Base-by-base conservation (phyloP, 176 grass and related monocot genomes). In the Paspalum notatum region DNA sequence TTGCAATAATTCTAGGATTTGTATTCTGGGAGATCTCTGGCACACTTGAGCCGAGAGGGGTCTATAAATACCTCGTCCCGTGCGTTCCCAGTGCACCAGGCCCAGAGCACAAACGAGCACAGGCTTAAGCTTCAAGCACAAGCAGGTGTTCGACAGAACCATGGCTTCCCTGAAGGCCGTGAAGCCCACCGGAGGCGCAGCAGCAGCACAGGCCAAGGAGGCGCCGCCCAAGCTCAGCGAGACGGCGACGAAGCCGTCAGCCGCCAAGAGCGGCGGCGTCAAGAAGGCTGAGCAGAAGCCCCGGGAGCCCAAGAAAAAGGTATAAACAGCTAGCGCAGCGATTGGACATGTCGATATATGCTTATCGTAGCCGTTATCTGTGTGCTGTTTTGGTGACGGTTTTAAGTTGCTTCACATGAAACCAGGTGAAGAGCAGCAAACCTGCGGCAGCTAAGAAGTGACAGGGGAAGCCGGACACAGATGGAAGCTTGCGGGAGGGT, bases 241-340 rank as follows among this genome's bases (percentile, higher is more conserved):
- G 74, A 69, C 78, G 17, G 66, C 75, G 2, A 76, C 79, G 38
- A 91, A 91, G 79, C 77, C 82, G 13, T 69, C 78, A 10, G 79
- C 89, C 3, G 82, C 91, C 46, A 94, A 97, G 86, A 73, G 75
- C 2, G 91, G 78, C 1, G 91, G 85, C 20, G 59, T 87, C 40
- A 97, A 97, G 77, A 97, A 97, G 82, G 85, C 83, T 13, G 89
- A 92, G 79, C 80, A 88, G 51, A 97, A 94, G 73, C 89, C 94
- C 44, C 62, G 84, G 24, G 94, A 92, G 53, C 69, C 87, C 20
- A 97, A 92, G 74, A 97, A 94, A 87, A 94, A 88, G 94, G 91
- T 92, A 90, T 14, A 83, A 25, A 48, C 39, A 39, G 55, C 15
- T 53, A 61, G 58, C 44, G 58, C 18, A 58, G 22, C 38, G 44